phyloP scores from a whole-genome alignment of 108 stramenopile species.

The Phaeodactylum tricornutum region DNA sequence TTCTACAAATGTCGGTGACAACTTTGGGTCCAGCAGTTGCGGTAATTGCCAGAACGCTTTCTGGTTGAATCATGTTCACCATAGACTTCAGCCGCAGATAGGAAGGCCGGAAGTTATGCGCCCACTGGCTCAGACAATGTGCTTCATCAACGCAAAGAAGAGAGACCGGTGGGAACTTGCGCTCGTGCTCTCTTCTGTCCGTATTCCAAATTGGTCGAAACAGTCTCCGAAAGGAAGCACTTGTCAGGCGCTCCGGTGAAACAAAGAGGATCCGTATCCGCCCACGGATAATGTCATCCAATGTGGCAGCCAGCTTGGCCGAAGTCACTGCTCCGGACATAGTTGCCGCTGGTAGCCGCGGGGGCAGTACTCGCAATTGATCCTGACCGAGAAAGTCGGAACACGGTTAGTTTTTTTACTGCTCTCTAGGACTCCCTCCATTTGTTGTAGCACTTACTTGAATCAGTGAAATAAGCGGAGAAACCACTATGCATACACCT shows the following conservation, averaged over 20 bases:
- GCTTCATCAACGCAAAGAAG: constrained; percentile 95
- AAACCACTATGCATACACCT: constrained; percentile 92
- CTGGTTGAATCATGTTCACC: constrained; percentile 53
- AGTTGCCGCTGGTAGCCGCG: constrained; percentile 72
- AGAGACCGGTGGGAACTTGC: constrained; percentile 75
- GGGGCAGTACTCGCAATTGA: constrained; percentile 81
- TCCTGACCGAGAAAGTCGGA: no score
- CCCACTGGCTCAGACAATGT: constrained; percentile 90
- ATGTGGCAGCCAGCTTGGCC: constrained; percentile 57
- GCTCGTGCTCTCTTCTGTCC: constrained; percentile 41
- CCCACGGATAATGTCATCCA: constrained; percentile 67
- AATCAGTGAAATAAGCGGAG: constrained; percentile 93
- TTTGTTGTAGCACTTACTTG: no score
- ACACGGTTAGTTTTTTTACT: no score
- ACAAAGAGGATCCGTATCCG: constrained; percentile 86
- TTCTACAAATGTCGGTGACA: constrained; percentile 71
- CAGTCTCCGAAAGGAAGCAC: constrained; percentile 85
- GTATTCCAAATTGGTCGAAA: constrained; percentile 56
- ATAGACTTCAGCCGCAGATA: constrained; percentile 69
- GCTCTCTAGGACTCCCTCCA: no score
- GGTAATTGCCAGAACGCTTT: constrained; percentile 82
- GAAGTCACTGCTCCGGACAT: constrained; percentile 65
- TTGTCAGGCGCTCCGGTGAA: constrained; percentile 85
- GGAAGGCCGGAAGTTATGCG: constrained; percentile 95
- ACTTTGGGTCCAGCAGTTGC: constrained; percentile 87